These are phyloP conservation scores for Chenopodium quinoa DNA, from an alignment of 148 eudicot species.

Conservation along the genomic window DNA sequence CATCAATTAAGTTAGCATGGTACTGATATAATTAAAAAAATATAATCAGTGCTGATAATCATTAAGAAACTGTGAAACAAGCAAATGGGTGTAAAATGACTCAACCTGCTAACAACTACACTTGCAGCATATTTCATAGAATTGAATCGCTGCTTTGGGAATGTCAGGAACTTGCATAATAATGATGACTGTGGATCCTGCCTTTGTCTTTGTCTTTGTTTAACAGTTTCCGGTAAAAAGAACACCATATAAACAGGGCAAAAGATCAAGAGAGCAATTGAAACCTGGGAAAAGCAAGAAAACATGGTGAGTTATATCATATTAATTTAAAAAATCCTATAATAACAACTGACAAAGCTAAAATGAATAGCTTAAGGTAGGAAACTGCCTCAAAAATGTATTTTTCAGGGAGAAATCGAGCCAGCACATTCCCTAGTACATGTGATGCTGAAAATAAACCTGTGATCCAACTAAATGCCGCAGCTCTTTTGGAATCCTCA, in stretches of 20 bases:
- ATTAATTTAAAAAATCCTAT: not conserved
- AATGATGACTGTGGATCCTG: constrained; percentile 31
- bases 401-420: constrained; percentile 75
- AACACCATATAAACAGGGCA: constrained; percentile 67
- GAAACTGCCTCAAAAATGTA: constrained; percentile 71
- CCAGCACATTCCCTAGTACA: constrained; percentile 70
- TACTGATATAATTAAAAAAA: not conserved
- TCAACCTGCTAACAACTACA: constrained; percentile 61
- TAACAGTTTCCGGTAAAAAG: constrained; percentile 64
- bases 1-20: not conserved
- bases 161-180: constrained; percentile 36
- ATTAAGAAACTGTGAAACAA: not conserved
- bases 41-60: not conserved
- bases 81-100: not conserved
- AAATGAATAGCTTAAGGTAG: not conserved
- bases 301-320: not conserved
- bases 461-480: constrained; percentile 83
- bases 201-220: constrained; percentile 38
- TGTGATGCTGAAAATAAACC: constrained; percentile 84
- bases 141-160: constrained; percentile 47
- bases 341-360: not conserved
- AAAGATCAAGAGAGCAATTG: constrained; percentile 67
- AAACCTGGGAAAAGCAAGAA: constrained; percentile 43
- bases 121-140: constrained; percentile 69
- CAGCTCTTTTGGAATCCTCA: constrained; percentile 62